phyloP scores from a whole-genome alignment of 345 rosid genomes.

The Barbarea vulgaris region DNA sequence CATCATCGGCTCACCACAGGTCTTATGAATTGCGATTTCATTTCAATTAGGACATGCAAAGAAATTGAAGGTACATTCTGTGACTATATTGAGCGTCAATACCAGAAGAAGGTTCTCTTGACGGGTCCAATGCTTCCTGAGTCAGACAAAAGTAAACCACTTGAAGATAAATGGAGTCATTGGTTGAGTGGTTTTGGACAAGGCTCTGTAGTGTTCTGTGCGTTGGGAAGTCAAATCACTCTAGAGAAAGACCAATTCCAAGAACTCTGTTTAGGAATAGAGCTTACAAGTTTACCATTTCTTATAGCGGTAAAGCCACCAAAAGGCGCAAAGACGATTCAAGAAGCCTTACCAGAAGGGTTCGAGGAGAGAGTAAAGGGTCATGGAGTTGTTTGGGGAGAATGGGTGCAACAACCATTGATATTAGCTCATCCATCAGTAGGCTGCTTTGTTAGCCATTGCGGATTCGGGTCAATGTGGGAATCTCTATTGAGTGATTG shows the following conservation, averaged over 20 bases:
- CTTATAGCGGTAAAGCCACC: slow-evolving; percentile 41
- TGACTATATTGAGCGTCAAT: slow-evolving; percentile 23
- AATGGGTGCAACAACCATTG: slow-evolving; percentile 29
- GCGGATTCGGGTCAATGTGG: slow-evolving; percentile 47
- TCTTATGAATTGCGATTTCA: slow-evolving; percentile 34
- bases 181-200: slow-evolving; percentile 15
- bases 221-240: slow-evolving; percentile 40
- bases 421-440: slow-evolving; percentile 40
- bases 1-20: background rate
- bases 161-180: slow-evolving; percentile 28
- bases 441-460: slow-evolving; percentile 41
- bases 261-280: slow-evolving; percentile 30
- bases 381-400: slow-evolving; percentile 16
- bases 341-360: slow-evolving; percentile 46
- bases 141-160: background rate
- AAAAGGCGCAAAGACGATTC: slow-evolving; percentile 31
- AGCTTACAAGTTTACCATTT: slow-evolving; percentile 37
- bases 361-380: slow-evolving; percentile 39
- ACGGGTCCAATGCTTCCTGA: slow-evolving; percentile 43
- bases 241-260: slow-evolving; percentile 40
- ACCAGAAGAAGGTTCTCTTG: slow-evolving; percentile 18
- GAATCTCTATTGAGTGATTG: slow-evolving; percentile 23
- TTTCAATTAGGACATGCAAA: slow-evolving; percentile 37
- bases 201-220: slow-evolving; percentile 37
- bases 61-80: slow-evolving; percentile 44